Base-by-base conservation (phyloP, 2,329 filamentous ascomycete species). In the Didymella exigua region DNA sequence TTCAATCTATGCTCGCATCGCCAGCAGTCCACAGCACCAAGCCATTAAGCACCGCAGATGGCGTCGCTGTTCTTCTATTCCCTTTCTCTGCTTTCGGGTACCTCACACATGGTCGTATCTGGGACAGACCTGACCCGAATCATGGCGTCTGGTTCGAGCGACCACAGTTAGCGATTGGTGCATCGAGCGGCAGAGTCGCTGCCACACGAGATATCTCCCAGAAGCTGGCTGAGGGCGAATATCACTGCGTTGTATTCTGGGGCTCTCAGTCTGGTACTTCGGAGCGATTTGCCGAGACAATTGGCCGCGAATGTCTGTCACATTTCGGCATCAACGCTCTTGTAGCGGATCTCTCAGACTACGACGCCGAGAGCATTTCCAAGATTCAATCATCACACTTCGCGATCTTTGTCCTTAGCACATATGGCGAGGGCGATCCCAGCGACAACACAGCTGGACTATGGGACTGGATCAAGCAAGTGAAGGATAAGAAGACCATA, bases 81-180 rank as follows among this genome's bases (percentile, higher is more conserved):
- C 64, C 72, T 10, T 63, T 78, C n/a, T 69, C 65, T 18, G 67
- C 69, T 4, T 64, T 72, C 3, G 70, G 73, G 1, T 82, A 78
- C 59, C 62, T 81, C 16, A 74, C 79, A 2, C 72, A 74, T 3
- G 78, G 78, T 16, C 62, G 58, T 11, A 16, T 69, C 13, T 82
- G 80, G 79, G 79, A 82, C 48, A 78, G 73, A 36, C 77, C 80
- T 8, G 80, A 84, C 57, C 81, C 81, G 5, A 76, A 81, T 51
- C 62, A 76, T 31, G 71, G 81, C 59, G 69, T 82, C 21, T 79
- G 74, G 63, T 84, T 77, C 45, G 77, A 83, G 59, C 75, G 76
- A 31, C 81, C 82, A 14, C 81, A 82, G 56, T 58, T 78, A 47
- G 71, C 70, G 34, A 65, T 73, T 45, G 70, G 70, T 29, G 60